Evolutionary conservation across 768 basidiomycete genomes (phyloP), one percentile per base, ranked within the genome.

Genomic region (Tylopilus subfusipes): DNA sequence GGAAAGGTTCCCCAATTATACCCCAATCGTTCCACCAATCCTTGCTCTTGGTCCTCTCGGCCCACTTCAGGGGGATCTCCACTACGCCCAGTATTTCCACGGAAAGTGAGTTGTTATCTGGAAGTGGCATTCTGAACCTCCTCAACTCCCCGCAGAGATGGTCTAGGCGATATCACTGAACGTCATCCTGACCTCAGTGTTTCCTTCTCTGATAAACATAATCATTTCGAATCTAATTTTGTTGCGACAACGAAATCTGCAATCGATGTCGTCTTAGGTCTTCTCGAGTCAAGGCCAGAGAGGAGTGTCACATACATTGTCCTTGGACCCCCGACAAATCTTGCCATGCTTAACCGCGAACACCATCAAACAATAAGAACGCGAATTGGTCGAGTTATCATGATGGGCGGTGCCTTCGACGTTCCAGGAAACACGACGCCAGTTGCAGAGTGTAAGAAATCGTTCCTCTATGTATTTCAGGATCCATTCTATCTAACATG

Each of bases 371-470:
- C 78, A 12, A 74, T 93, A 29, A 70, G 72, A 9, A 70, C 78
- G 13, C 81, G 81, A 40, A 80, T 92, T 27, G 90, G 85, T 5
- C 79, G 85, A n/a, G 73, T 98, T 9, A 72, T 94, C 21, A 86
- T 84, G 67, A 96, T 98, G 93, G 94, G 94, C n/a, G 94, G 93
- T 14, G 88, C 93, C 2, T 68, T 98, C 22, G 92, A 95, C 59
- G 89, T 92, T 30, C 92, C 94, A 0, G 94, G 94, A 3, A 98
- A 96, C 61, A 88, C 85, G 0, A 82, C 78, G 24, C 83, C 92
- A 9, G 77, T 82, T 4, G 88, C 93, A 54, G 94, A 97, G 69
- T 96, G 93, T 90, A 71, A 70, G 83, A 67, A 2, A 21, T 31
- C 2, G 29, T 21, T 21, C 40, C 24, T 14, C 33, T 33, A 0